Evolutionary conservation across 768 basidiomycete species (phyloP), one percentile per base, ranked within the genome.

Genomic region (Amanita exitialis): DNA sequence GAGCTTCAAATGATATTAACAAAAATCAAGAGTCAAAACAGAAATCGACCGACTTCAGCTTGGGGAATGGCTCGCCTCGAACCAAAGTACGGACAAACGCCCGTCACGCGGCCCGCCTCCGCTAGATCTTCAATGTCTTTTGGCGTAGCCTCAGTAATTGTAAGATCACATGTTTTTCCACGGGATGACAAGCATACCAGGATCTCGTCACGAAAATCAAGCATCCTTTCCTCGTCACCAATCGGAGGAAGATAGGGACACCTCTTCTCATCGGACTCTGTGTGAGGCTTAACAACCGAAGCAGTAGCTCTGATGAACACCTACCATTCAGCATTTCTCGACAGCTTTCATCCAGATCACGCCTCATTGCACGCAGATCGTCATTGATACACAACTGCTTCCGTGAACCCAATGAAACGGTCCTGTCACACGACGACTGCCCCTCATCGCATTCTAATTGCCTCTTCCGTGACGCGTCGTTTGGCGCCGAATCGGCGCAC

Each of bases 41-140:
- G 27, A 43, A 15, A 47, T 45, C 16, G 8, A 18, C 21, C 41
- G 25, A 91, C 90, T 75, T 98, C 87, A 28, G 95, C 91, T 62
- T 91, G 89, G 34, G 85, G 80, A 48, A 97, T 91, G 12, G 93
- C 92, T 49, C 77, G 71, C 38, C 96, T 72, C 6, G 91, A 86
- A 3, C 87, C 91, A 64, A 97, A 99, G 66, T 98, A 99, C 0
- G 95, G 90, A 62, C 95, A 99, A 7, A 79, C 82, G 42, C 82
- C 71, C 1, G 77, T 66, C 44, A 79, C 70, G 47, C 78, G 75
- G 2, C 96, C 96, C 1, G 82, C 68, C 6, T 64, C 64, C 6
- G 89, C 88, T 13, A 98, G 77, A 57, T 97, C 94, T 63, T 98
- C 95, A 4, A 99, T 96, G 56, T 96, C 95, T 62, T 90, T 90